Conservation (phyloP, 306 rosid species). For the Lathyrus aphaca region DNA sequence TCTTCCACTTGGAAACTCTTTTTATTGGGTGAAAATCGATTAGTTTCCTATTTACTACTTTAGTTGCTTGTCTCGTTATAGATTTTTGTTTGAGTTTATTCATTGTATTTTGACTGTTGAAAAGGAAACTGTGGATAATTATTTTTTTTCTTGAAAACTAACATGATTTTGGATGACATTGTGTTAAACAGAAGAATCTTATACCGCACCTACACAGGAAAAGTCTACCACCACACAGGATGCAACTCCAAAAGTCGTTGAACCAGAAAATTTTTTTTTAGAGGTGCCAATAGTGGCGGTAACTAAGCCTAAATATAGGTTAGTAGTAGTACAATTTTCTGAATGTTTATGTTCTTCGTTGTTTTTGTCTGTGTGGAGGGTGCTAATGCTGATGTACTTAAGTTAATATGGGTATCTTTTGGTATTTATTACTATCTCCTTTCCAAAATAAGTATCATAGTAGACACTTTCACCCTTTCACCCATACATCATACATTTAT, state of each 20-base stretch:
- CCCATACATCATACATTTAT: too few species aligned
- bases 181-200: conserved; percentile 66
- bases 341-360: conserved; percentile 13
- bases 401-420: conserved; percentile 10
- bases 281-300: conserved; percentile 41
- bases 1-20: conserved; percentile 26
- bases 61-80: neutral
- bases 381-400: neutral
- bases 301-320: conserved; percentile 81
- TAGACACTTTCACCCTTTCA: too few species aligned
- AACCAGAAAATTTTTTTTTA: conserved; percentile 40
- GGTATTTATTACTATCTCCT: neutral
- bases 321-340: conserved; percentile 13
- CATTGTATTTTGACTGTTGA: conserved; percentile 16
- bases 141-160: conserved; percentile 25
- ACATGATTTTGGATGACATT: conserved; percentile 32
- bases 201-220: conserved; percentile 46
- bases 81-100: neutral
- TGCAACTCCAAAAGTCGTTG: conserved; percentile 37
- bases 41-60: neutral
- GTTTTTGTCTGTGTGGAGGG: neutral
- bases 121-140: conserved; percentile 16
- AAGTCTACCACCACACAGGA: conserved; percentile 27
- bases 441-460: too few species aligned
- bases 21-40: conserved; percentile 1